Evolutionary conservation across 805 yeast genomes (phyloP), one percentile per base, ranked within the genome.

Genomic region (Candida saitoana): DNA sequence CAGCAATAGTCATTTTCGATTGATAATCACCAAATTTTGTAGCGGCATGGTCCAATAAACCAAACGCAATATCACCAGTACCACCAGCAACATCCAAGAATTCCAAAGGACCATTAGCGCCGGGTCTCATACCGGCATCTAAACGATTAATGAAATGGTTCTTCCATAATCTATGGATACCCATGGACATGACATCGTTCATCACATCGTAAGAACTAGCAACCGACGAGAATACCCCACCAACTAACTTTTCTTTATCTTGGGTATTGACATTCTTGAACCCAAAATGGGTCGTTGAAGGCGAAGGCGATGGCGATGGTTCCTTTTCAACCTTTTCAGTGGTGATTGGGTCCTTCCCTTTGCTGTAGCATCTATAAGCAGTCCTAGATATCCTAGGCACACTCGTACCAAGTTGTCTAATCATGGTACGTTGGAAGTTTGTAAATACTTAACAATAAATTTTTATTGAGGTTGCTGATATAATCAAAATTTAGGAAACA

Each of bases 31-130:
- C 82, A 58, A 80, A 87, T 48, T 80, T 78, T 31, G 71, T 65
- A 49, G 83, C 81, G 7, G 98, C 98, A 64, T 93, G 96, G 55
- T 89, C 96, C 47, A 93, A 71, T 48, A 93, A 74, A 2, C 99
- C 95, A 65, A 88, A 88, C 1, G 99, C 99, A 64, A 93, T 91
- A 59, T 93, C 99, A 36, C 99, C 99, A 8, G 98, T 88, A 18
- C 99, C 99, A 45, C 99, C 99, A 19, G 99, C 99, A 43, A 93
- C 98, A 63, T 93, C 99, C 49, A 93, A 74, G 57, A 93, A 91
- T 44, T 82, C 79, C 54, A 93, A 70, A 3, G 96, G 96, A 49
- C 82, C 77, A 11, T 69, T 61, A 11, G 80, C 77, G 36, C 91
- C 95, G 4, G 96, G 91, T 57, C 98, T 77, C 71, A 80, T 80